Conservation (phyloP, 108 stramenopile genomes). For the Thalassiosira profunda region DNA sequence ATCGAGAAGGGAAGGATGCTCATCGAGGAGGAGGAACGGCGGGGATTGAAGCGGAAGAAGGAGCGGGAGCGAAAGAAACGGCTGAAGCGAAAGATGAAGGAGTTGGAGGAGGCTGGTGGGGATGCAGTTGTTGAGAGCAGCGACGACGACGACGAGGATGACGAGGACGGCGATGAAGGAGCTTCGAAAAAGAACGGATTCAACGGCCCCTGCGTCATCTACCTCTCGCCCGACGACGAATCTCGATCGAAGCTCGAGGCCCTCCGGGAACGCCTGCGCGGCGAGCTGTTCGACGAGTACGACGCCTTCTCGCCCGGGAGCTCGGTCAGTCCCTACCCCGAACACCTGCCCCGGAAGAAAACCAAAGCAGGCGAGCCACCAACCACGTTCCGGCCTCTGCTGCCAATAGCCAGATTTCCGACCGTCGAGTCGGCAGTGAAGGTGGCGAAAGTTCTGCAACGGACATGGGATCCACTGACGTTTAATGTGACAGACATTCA, state of each 20-base stretch:
- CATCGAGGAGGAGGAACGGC: conserved; percentile 61
- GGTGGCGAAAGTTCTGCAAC: conserved; percentile 66
- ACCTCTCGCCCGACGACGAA: conserved; percentile 74
- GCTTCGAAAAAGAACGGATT: conserved; percentile 43
- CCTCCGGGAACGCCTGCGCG: conserved; percentile 53
- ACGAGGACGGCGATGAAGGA: conserved; percentile 9
- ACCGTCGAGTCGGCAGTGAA: conserved; percentile 60
- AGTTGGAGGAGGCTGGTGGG: background rate
- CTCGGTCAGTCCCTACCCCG: conserved; percentile 45
- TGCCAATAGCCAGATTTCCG: conserved; percentile 70
- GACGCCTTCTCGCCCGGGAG: conserved; percentile 53
- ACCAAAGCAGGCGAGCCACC: background rate
- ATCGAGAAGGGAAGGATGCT: conserved; percentile 48
- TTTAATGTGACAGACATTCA: conserved; percentile 76
- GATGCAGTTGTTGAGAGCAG: conserved; percentile 3
- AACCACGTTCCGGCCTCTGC: conserved; percentile 57
- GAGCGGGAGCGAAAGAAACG: conserved; percentile 36
- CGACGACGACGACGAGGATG: conserved; percentile 10
- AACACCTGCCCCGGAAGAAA: conserved; percentile 43
- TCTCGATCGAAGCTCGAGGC: conserved; percentile 46
- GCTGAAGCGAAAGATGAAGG: conserved; percentile 3
- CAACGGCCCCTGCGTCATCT: conserved; percentile 78
- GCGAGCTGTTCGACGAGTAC: conserved; percentile 40
- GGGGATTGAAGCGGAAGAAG: conserved; percentile 43
- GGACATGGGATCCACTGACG: conserved; percentile 69